A percentile compares a stretch with the other conserved stretches of the same genome.
phyloP scores from a whole-genome alignment of 352 stramenopile genomes.

The Pseudoperonospora humuli region DNA sequence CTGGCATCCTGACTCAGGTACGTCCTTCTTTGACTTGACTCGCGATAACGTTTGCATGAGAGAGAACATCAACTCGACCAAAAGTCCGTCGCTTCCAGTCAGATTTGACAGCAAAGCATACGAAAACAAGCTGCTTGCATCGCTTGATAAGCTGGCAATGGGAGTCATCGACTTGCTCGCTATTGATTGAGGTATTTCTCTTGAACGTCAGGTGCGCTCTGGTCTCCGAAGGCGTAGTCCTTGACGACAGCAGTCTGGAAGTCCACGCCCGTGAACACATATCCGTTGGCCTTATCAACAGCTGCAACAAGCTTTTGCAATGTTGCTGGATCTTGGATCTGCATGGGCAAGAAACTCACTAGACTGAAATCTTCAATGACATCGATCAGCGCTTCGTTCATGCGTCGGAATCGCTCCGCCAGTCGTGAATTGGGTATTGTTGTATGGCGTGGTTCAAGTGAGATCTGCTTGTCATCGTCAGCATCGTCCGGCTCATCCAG shows the following conservation, averaged over 20 bases:
- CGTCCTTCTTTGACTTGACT: no score
- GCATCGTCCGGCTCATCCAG: slow-evolving; percentile 61
- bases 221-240: slow-evolving; percentile 61
- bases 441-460: slow-evolving; percentile 24
- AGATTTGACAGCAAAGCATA: no score
- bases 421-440: slow-evolving; percentile 22
- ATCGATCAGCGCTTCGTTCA: slow-evolving; percentile 81
- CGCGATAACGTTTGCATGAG: no score
- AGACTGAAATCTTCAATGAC: slow-evolving; percentile 85
- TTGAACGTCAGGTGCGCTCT: slow-evolving; percentile 46
- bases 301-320: slow-evolving; percentile 58
- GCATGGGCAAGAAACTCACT: slow-evolving; percentile 71
- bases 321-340: slow-evolving; percentile 68
- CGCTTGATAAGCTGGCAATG: slow-evolving; percentile 2
- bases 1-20: no score
- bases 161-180: not conserved
- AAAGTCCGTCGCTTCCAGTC: no score
- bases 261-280: slow-evolving; percentile 71
- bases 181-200: slow-evolving; percentile 63
- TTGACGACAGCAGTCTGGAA: slow-evolving; percentile 74
- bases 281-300: slow-evolving; percentile 82
- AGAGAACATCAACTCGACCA: no score
- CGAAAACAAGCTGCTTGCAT: no score
- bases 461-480: slow-evolving; percentile 33
- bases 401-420: slow-evolving; percentile 52